phyloP scores from a whole-genome alignment of 208 protist genomes.

The Leishmania guyanensis region DNA sequence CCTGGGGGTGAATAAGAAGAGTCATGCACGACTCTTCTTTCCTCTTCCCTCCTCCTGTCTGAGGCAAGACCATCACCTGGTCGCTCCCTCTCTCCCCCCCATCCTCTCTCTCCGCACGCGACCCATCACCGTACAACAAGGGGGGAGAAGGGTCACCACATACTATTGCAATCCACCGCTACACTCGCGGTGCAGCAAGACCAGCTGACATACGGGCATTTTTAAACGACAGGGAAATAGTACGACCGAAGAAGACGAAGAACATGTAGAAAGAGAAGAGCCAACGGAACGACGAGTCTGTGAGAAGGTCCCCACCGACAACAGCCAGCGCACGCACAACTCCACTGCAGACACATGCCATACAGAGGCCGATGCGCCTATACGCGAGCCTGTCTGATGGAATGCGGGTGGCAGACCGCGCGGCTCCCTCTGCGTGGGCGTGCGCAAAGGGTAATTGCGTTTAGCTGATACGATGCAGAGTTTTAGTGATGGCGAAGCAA shows the following conservation, averaged over 20 bases:
- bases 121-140: background rate
- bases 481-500: background rate
- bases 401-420: background rate
- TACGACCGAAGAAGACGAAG: background rate
- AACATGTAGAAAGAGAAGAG: conserved; percentile 9
- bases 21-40: background rate
- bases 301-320: conserved; percentile 1
- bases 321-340: background rate
- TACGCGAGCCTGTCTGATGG: background rate
- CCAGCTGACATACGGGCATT: background rate
- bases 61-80: background rate
- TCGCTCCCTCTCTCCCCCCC: background rate
- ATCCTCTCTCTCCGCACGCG: background rate
- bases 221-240: background rate
- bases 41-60: background rate
- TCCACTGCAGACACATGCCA: background rate
- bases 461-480: background rate
- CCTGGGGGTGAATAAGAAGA: background rate
- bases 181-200: background rate
- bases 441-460: background rate
- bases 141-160: background rate
- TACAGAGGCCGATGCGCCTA: no score
- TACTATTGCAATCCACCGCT: background rate
- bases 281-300: conserved; percentile 7
- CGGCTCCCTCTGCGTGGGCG: background rate